Evolutionary conservation across 208 protist species (phyloP).

Genomic region (Kentomonas sorsogonicus): DNA sequence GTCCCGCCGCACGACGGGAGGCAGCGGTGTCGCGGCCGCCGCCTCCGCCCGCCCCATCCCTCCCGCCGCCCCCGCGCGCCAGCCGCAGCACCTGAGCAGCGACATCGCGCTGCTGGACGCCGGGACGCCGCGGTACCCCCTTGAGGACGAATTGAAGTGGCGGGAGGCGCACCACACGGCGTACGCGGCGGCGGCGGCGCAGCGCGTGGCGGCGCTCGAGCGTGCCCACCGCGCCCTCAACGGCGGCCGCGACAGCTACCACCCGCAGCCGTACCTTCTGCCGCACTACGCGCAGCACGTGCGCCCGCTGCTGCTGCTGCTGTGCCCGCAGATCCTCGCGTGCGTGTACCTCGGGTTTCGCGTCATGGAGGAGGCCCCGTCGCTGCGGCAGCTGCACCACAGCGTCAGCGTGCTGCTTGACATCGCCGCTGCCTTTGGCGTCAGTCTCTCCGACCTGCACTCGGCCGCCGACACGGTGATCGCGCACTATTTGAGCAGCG

Average conservation of each 20-base stretch:
- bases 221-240: constrained; percentile 45
- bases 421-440: constrained; percentile 62
- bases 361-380: constrained; percentile 56
- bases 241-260: constrained; percentile 29
- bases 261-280: constrained; percentile 63
- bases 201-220: constrained; percentile 55
- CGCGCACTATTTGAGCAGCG: constrained; percentile 33
- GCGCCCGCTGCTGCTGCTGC: constrained; percentile 60
- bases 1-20: background rate
- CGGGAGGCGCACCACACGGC: constrained; percentile 50
- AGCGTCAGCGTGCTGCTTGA: constrained; percentile 61
- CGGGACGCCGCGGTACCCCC: constrained; percentile 36
- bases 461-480: constrained; percentile 44
- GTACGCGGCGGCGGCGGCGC: constrained; percentile 34
- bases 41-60: too few species aligned
- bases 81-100: background rate
- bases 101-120: constrained; percentile 29
- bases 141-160: constrained; percentile 33
- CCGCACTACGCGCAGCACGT: constrained; percentile 84
- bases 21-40: background rate
- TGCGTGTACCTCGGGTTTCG: constrained; percentile 69
- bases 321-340: constrained; percentile 62
- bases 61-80: too few species aligned
- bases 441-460: constrained; percentile 56
- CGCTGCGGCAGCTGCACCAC: constrained; percentile 48